Evolutionary conservation across 2,329 filamentous ascomycete species (phyloP).

Genomic region (Sporothrix schenckii): DNA sequence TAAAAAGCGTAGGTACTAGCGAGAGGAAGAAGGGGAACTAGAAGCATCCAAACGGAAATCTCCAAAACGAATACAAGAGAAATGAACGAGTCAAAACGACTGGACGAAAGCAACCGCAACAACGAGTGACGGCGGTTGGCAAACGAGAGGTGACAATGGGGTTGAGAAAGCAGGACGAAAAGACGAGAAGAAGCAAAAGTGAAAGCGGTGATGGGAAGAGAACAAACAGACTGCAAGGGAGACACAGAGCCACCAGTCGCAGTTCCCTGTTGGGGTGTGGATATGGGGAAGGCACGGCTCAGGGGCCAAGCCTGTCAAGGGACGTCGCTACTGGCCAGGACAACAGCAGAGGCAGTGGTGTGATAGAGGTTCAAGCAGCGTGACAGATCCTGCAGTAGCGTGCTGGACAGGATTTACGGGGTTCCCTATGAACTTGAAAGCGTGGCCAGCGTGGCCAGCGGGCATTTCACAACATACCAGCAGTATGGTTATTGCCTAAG

Average conservation of each 20-base stretch:
- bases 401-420: conserved; percentile 18
- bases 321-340: neutral
- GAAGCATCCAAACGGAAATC: neutral
- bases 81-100: conserved; percentile 43
- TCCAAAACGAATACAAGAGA: conserved; percentile 20
- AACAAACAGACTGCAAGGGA: conserved; percentile 12
- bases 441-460: neutral
- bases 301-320: conserved; percentile 25
- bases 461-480: neutral
- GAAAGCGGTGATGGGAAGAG: conserved; percentile 20
- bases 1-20: conserved; percentile 9
- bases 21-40: conserved; percentile 32
- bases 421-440: neutral
- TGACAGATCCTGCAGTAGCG: conserved; percentile 5
- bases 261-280: conserved; percentile 18
- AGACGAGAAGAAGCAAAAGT: conserved; percentile 35
- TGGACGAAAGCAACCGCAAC: conserved; percentile 50
- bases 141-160: conserved; percentile 36
- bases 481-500: neutral
- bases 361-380: neutral
- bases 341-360: conserved; percentile 21
- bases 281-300: conserved; percentile 31
- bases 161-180: conserved; percentile 33
- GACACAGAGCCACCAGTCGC: conserved; percentile 9
- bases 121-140: conserved; percentile 58